Percentiles rank a stretch among this genome's conserved stretches.
Conservation (phyloP, 2,329 filamentous ascomycete genomes). For the Pseudogymnoascus sp. region DNA sequence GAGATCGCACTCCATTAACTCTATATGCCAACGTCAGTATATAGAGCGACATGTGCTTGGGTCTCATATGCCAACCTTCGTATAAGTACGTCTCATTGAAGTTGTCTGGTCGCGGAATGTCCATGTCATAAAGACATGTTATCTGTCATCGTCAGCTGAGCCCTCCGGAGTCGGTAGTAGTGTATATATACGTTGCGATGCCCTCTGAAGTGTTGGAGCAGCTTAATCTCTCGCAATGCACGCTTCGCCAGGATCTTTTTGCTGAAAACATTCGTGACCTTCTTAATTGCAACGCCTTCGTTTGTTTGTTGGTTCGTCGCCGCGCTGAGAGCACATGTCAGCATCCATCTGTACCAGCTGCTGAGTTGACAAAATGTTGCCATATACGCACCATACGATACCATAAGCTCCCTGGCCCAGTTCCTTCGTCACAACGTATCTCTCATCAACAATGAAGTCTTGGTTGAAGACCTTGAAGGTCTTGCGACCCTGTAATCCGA, state of each 20-base stretch:
- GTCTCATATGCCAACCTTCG: slow-evolving; percentile 57
- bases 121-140: slow-evolving; percentile 98
- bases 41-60: not conserved
- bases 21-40: slow-evolving; percentile 39
- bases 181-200: slow-evolving; percentile 64
- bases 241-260: slow-evolving; percentile 99
- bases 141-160: slow-evolving; percentile 55
- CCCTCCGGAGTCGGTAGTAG: not conserved
- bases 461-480: slow-evolving; percentile 99
- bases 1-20: slow-evolving; percentile 98
- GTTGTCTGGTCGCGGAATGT: slow-evolving; percentile 92
- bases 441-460: slow-evolving; percentile 96
- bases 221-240: slow-evolving; percentile 94
- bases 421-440: slow-evolving; percentile 98
- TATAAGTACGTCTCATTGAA: slow-evolving; percentile 99
- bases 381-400: slow-evolving; percentile 78
- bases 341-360: slow-evolving; percentile 7
- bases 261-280: slow-evolving; percentile 99
- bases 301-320: slow-evolving; percentile 23
- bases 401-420: slow-evolving; percentile 96
- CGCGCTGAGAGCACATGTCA: slow-evolving; percentile 8
- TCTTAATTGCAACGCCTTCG: slow-evolving; percentile 97
- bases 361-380: not conserved
- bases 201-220: slow-evolving; percentile 92
- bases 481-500: slow-evolving; percentile 55